A percentile compares a stretch with the other conserved stretches of the same genome.
Evolutionary conservation across 257 asterid species (phyloP).

Genomic region (Solanum raphanifolium): DNA sequence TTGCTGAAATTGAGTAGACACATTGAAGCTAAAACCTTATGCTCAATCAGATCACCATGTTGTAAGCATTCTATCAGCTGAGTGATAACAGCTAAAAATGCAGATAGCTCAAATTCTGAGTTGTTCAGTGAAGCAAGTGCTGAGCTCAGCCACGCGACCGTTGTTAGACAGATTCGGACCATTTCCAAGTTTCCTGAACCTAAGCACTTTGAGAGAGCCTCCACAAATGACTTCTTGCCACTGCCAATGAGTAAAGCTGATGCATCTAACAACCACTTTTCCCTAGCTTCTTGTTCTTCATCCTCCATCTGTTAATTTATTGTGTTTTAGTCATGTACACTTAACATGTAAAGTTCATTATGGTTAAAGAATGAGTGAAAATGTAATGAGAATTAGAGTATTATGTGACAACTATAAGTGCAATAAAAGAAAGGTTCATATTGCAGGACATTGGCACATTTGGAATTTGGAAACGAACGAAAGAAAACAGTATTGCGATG

Average conservation of each 20-base stretch:
- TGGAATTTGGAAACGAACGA: neutral
- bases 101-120: conserved; percentile 33
- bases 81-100: conserved; percentile 41
- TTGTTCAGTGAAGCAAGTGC: conserved; percentile 35
- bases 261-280: conserved; percentile 43
- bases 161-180: conserved; percentile 56
- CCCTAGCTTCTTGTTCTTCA: conserved; percentile 49
- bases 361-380: neutral
- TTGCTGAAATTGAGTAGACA: conserved; percentile 52
- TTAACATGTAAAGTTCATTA: neutral
- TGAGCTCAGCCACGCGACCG: conserved; percentile 73
- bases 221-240: conserved; percentile 50
- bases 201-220: conserved; percentile 44
- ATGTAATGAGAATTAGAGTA: neutral
- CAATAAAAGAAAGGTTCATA: neutral
- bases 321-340: neutral
- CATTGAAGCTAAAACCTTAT: conserved; percentile 58
- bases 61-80: conserved; percentile 40
- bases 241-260: conserved; percentile 49
- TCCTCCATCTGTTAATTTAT: conserved; percentile 18
- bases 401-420: neutral
- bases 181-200: conserved; percentile 33
- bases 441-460: neutral
- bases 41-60: conserved; percentile 48
- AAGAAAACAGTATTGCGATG: neutral